Evolutionary conservation across 1,284 basidiomycete genomes (phyloP), one percentile per base, ranked within the genome.

Genomic region (Tilletia setariae): DNA sequence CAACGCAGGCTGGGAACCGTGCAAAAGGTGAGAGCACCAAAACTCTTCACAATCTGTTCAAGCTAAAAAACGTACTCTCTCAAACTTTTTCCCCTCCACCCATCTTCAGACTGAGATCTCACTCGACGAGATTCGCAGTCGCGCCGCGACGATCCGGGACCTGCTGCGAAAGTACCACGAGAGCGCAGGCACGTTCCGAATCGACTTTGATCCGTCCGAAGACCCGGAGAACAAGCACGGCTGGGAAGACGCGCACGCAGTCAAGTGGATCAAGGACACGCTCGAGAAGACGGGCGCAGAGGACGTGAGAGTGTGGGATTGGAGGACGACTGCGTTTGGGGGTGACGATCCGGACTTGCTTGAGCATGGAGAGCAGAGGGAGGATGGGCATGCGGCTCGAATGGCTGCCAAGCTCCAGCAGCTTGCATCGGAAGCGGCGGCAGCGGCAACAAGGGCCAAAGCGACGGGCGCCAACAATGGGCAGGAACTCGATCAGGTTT

Each of bases 221-320:
- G 56, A 61, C 15, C 56, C 56, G 28, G 42, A 44, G 40, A 69
- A 70, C 61, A 32, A 64, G 35, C 44, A 68, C 47, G 19, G 23
- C n/a, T 65, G 63, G 46, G 65, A 72, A 61, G 68, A 72, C 19
- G 63, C 68, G 56, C 70, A 70, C 64, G 69, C 69, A n/a, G 59
- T 72, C 13, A 42, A 53, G 32, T 72, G 69, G 68, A 51, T 72
- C 59, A 72, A 72, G 35, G 63, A 67, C 65, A 67, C 35, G 66
- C 13, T 61, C 7, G 56, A 61, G 28, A 25, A 30, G 56, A 61
- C 56, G 30, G 56, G 56, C 28, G 56, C 28, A 21, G 9, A 40
- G 4, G 56, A 61, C 15, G 56, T 32, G 9, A 61, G 21, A 30
- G 56, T 61, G 9, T 19, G 7, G 8, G 56, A 61, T 28, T 61